phyloP scores from a whole-genome alignment of 257 asterid species.

The Agastache rugosa region DNA sequence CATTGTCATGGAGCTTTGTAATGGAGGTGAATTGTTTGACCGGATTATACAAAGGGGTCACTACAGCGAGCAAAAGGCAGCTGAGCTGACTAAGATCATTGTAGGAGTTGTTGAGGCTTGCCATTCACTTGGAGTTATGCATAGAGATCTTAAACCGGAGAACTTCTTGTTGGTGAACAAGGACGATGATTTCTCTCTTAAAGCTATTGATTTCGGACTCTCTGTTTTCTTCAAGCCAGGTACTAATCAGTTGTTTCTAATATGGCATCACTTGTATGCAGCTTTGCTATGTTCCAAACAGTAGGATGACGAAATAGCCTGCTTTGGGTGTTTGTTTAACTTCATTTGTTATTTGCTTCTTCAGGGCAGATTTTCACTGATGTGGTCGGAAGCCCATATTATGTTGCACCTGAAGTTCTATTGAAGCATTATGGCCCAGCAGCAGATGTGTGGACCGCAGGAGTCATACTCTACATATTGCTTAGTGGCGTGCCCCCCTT shows the following conservation, averaged over 20 bases:
- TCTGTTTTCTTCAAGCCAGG: constrained; percentile 98
- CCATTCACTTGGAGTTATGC: constrained; percentile 96
- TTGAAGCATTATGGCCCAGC: constrained; percentile 89
- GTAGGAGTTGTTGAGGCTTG: constrained; percentile 97
- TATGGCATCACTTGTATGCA: background rate
- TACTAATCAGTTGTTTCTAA: constrained; percentile 25
- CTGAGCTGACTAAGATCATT: constrained; percentile 79
- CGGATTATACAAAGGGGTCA: constrained; percentile 92
- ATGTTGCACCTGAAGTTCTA: constrained; percentile 96
- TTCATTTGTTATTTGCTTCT: constrained; percentile 30
- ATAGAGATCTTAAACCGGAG: constrained; percentile 94
- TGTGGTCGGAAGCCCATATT: constrained; percentile 97
- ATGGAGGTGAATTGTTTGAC: constrained; percentile 92
- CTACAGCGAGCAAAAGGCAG: constrained; percentile 90
- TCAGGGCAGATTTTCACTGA: constrained; percentile 91
- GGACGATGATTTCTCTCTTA: constrained; percentile 89
- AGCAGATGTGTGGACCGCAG: constrained; percentile 98
- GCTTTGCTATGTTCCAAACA: constrained; percentile 8
- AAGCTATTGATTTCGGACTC: constrained; percentile 96
- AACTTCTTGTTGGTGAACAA: constrained; percentile 88
- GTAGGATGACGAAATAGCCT: background rate
- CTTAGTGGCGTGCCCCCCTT: constrained; percentile 96
- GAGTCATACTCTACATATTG: constrained; percentile 85
- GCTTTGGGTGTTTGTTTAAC: constrained; percentile 29
- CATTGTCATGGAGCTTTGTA: constrained; percentile 94